Base-by-base conservation (phyloP, 176 grass and related monocot genomes). In the Microstegium vimineum region DNA sequence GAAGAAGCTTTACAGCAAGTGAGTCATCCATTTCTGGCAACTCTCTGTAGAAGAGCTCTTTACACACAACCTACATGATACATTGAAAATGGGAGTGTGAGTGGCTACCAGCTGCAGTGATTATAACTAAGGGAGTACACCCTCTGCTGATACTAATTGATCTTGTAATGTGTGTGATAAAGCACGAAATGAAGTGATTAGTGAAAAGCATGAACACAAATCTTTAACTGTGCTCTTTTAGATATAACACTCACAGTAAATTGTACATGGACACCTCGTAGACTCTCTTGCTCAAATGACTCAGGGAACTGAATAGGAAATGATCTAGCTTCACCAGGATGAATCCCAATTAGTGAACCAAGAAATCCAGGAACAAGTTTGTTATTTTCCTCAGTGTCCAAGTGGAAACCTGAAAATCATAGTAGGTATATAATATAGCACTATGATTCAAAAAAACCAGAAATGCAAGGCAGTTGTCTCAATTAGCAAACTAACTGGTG, bases 251-350 rank as follows among this genome's bases (percentile, higher is more conserved):
- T 94, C 52, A 98, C 95, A 62, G 95, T 98, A 89, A 94, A 98
- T 78, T 91, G 90, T 47, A 88, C 95, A 76, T 34, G 67, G 64
- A 93, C 84, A 62, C 95, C 95, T 84, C 46, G 76, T 15, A 95
- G 85, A 80, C 73, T 93, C 81, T 95, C 89, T 88, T 95, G 93
- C 27, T 86, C 96, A 90, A 82, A 98, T 45, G 91, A 82, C 87
- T 95, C 89, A 35, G 93, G 93, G 87, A 98, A 98, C 47, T 93
- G 90, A 71, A 98, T 90, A 62, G 87, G 82, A 90, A 98, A 98
- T 68, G 93, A 86, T 87, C 89, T 91, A 80, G 91, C 84, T 77
- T 98, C 92, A 70, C 90, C 96, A 83, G 89, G 90, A 79, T 14
- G 85, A 68, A 98, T 95, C 59, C 96, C 96, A 88, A 93, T 90